Conservation (phyloP, 108 stramenopile genomes). For the Nitzschia inconspicua region DNA sequence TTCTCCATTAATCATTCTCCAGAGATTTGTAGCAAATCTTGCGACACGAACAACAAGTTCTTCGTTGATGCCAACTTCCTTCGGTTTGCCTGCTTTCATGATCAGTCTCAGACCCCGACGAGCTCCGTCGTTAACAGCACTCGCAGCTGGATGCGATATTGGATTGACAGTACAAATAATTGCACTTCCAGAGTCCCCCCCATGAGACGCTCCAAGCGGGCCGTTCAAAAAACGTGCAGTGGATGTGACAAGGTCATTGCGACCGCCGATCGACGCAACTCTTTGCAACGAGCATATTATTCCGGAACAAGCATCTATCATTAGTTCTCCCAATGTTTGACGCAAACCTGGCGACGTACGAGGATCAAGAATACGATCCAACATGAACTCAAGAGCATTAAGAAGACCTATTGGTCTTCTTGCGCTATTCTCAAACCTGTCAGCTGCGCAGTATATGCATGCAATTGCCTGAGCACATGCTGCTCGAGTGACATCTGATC, state of each 20-base stretch:
- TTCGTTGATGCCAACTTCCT: conserved; percentile 35
- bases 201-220: conserved; percentile 73
- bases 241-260: conserved; percentile 52
- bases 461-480: conserved; percentile 81
- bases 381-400: conserved; percentile 64
- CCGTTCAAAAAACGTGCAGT: conserved; percentile 68
- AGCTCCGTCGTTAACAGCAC: conserved; percentile 84
- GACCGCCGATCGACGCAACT: conserved; percentile 64
- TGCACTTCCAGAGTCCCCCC: conserved; percentile 78
- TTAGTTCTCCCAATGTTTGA: conserved; percentile 70
- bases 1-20: conserved; percentile 87
- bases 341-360: conserved; percentile 65
- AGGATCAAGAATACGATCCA: conserved; percentile 66
- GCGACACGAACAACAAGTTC: conserved; percentile 67
- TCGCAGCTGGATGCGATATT: conserved; percentile 66
- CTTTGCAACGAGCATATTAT: conserved; percentile 85
- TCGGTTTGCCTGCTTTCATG: conserved; percentile 52
- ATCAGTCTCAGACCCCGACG: conserved; percentile 67
- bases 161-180: conserved; percentile 54
- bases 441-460: conserved; percentile 80
- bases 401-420: conserved; percentile 62
- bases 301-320: conserved; percentile 85
- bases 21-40: conserved; percentile 70
- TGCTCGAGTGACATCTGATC: conserved; percentile 70
- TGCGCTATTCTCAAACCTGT: conserved; percentile 47